phyloP scores from a whole-genome alignment of 2,329 filamentous ascomycete species.

The Pseudocercospora crystallina region DNA sequence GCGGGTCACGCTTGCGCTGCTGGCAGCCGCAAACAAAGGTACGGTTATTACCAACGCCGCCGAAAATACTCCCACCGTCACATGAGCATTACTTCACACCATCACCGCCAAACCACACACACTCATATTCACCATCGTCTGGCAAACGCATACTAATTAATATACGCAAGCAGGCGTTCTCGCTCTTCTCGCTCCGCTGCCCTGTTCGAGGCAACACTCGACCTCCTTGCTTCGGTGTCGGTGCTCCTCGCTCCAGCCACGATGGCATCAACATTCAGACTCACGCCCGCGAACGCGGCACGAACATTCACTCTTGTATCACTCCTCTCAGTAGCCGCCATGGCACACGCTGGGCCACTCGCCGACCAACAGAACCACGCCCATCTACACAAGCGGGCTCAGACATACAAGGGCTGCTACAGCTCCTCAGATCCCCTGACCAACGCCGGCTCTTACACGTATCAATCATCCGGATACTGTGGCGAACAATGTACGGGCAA shows the following conservation, averaged over 20 bases:
- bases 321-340: slow-evolving; percentile 18
- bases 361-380: neutral
- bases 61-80: slow-evolving; percentile 9
- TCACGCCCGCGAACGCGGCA: slow-evolving; percentile 6
- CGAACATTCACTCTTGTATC: slow-evolving; percentile 17
- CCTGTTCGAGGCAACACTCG: slow-evolving; percentile 26
- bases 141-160: slow-evolving; percentile 26
- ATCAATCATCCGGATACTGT: slow-evolving; percentile 58
- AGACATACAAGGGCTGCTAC: slow-evolving; percentile 53
- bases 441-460: slow-evolving; percentile 51
- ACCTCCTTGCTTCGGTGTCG: slow-evolving; percentile 54
- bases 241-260: slow-evolving; percentile 30
- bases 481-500: slow-evolving; percentile 49
- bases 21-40: slow-evolving; percentile 27
- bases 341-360: slow-evolving; percentile 10
- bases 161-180: slow-evolving; percentile 14
- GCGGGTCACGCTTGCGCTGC: slow-evolving; percentile 24
- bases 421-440: slow-evolving; percentile 47
- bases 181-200: slow-evolving; percentile 1
- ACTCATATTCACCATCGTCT: neutral
- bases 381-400: slow-evolving; percentile 10
- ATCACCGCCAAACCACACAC: neutral
- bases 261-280: slow-evolving; percentile 14
- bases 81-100: slow-evolving; percentile 4
- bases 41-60: slow-evolving; percentile 7